Evolutionary conservation across 352 stramenopile species (phyloP).

Genomic region (Pythium sukuiense): DNA sequence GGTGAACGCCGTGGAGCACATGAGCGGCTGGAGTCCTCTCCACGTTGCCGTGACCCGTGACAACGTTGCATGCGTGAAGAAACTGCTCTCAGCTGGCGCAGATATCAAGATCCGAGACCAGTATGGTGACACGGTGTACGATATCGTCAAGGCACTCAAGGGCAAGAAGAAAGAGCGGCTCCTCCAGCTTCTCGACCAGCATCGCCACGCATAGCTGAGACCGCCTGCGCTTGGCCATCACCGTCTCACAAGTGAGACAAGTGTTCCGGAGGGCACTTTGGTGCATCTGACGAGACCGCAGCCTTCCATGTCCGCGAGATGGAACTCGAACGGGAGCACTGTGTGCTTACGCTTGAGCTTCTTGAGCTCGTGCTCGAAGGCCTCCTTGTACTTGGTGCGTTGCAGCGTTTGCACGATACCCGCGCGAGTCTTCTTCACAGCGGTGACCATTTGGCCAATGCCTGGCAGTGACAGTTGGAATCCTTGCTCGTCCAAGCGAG

Average conservation of each 20-base stretch:
- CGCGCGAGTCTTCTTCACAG: conserved; percentile 56
- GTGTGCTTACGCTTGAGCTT: conserved; percentile 62
- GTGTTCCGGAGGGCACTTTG: conserved; percentile 54
- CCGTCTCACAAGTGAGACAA: conserved; percentile 36
- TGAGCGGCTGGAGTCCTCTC: conserved; percentile 69
- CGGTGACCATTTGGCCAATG: conserved; percentile 53
- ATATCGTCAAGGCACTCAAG: conserved; percentile 37
- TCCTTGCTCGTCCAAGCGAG: conserved; percentile 43
- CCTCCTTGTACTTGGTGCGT: conserved; percentile 62
- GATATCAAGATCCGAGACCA: conserved; percentile 39
- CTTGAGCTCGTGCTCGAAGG: conserved; percentile 59
- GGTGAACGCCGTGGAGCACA: conserved; percentile 65
- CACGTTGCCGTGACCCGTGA: conserved; percentile 65
- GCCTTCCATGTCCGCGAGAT: conserved; percentile 67
- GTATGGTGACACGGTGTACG: conserved; percentile 54
- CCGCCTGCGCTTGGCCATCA: not conserved
- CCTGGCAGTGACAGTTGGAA: conserved; percentile 58
- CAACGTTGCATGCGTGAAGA: conserved; percentile 39
- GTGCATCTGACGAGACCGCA: conserved; percentile 46
- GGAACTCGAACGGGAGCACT: conserved; percentile 51
- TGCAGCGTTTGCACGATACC: conserved; percentile 44
- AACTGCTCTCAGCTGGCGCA: conserved; percentile 49
- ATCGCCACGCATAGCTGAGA: conserved; percentile 13
- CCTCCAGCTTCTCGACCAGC: conserved; percentile 42
- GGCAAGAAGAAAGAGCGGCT: conserved; percentile 47